Evolutionary conservation across 257 asterid genomes (phyloP).

Genomic region (Ilex asprella): DNA sequence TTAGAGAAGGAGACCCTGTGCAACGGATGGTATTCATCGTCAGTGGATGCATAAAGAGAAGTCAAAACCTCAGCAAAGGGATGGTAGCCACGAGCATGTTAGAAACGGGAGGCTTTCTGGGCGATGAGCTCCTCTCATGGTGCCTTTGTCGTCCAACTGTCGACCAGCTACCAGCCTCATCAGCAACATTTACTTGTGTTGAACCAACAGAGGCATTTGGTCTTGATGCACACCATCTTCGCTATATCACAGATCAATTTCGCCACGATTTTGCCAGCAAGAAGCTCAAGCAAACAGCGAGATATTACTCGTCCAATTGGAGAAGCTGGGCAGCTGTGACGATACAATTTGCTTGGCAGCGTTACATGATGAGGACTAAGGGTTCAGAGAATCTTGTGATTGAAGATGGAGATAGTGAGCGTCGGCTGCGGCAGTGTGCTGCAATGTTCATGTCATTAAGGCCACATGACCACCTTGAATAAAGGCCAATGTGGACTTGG

Average conservation of each 20-base stretch:
- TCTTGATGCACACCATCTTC: slow-evolving; percentile 52
- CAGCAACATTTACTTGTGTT: slow-evolving; percentile 73
- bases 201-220: slow-evolving; percentile 73
- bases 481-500: not conserved
- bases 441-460: slow-evolving; percentile 77
- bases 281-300: slow-evolving; percentile 56
- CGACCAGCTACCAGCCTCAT: slow-evolving; percentile 77
- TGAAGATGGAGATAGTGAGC: slow-evolving; percentile 32
- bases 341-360: slow-evolving; percentile 80
- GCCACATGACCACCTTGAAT: slow-evolving; percentile 95
- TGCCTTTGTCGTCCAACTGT: slow-evolving; percentile 83
- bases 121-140: slow-evolving; percentile 91
- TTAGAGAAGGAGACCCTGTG: slow-evolving; percentile 91
- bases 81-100: slow-evolving; percentile 59
- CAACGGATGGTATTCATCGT: slow-evolving; percentile 69
- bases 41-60: slow-evolving; percentile 59
- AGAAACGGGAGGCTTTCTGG: slow-evolving; percentile 76
- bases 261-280: slow-evolving; percentile 76
- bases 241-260: slow-evolving; percentile 76
- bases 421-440: slow-evolving; percentile 71
- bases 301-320: slow-evolving; percentile 84
- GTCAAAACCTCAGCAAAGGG: slow-evolving; percentile 76
- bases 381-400: slow-evolving; percentile 18
- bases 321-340: slow-evolving; percentile 95
- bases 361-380: slow-evolving; percentile 46